Percentiles rank a stretch among this genome's conserved stretches.
phyloP scores from a whole-genome alignment of 73 alveolate species.

The Paramecium sonneborni region DNA sequence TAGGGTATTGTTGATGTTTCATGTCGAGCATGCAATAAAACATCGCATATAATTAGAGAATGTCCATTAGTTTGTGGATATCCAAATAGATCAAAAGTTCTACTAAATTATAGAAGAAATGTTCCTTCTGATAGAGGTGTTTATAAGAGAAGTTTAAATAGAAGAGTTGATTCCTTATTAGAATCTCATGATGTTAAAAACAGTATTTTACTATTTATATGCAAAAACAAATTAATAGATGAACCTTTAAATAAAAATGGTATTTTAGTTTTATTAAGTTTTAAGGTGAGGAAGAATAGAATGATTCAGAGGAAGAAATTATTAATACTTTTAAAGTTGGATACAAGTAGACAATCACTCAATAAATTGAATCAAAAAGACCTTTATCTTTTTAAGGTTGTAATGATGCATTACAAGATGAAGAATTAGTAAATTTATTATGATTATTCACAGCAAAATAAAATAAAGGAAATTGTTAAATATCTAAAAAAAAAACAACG shows the following conservation, averaged over 20 bases:
- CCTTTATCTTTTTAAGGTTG: background rate
- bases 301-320: background rate
- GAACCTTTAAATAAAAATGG: background rate
- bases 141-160: background rate
- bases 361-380: background rate
- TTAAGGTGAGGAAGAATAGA: background rate
- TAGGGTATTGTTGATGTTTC: background rate
- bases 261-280: background rate
- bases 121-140: background rate
- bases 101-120: conserved; percentile 1
- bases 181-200: background rate
- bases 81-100: conserved; percentile 10
- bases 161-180: background rate
- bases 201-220: background rate
- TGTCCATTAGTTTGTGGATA: conserved; percentile 35
- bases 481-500: background rate
- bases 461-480: background rate
- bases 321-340: background rate
- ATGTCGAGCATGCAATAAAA: conserved; percentile 22
- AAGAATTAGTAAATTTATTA: background rate
- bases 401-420: background rate
- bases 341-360: background rate
- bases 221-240: background rate
- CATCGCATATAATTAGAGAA: background rate
- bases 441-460: background rate